Base-by-base conservation (phyloP, 164 flowering plant species). In the Macadamia tetraphylla region DNA sequence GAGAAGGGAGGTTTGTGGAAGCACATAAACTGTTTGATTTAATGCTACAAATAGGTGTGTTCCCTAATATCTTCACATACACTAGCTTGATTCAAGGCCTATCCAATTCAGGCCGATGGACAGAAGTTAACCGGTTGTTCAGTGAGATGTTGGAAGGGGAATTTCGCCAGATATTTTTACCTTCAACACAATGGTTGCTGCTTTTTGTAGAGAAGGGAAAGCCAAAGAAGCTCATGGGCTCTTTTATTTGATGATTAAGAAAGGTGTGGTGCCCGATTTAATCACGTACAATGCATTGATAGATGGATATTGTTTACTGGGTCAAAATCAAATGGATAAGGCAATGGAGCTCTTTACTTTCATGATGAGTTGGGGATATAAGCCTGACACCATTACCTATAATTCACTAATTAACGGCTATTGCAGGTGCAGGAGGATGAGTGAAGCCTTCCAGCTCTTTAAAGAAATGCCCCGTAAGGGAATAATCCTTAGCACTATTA, bases 371-470 rank as follows among this genome's bases (percentile, higher is more conserved):
- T 35, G 31, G 29, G 70, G 74, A 7, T 12, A 29, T 4, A 2
- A 30, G 31, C 69, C 70, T 11, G n/a, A 61, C 62, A 44, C 57
- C 18, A 6, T 61, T 30, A 53, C 31, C n/a, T 74, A 65, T 29
- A 74, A 40, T 65, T 4, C 29, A 2, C 58, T 74, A 59, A 65
- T 70, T 9, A 66, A 74, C 30, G 70, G 73, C 8, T 60, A 42
- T 60, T 65, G 65, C 58, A 70, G 55, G 53, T 6, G n/a, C 29
- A 30, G 65, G 15, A 64, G 43, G 17, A 11, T 74, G 11, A 63
- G 55, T 29, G 64, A 65, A 30, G 73, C 64, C 14, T 10, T 60
- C n/a, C 6, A 17, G 14, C 32, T 65, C 1, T 69, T 60, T 9
- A 18, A n/a, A 5, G 76, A 69, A 23, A 69, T 74, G 72, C 0